Evolutionary conservation across 352 stramenopile species (phyloP).

Genomic region (Globisporangium paroecandrum): DNA sequence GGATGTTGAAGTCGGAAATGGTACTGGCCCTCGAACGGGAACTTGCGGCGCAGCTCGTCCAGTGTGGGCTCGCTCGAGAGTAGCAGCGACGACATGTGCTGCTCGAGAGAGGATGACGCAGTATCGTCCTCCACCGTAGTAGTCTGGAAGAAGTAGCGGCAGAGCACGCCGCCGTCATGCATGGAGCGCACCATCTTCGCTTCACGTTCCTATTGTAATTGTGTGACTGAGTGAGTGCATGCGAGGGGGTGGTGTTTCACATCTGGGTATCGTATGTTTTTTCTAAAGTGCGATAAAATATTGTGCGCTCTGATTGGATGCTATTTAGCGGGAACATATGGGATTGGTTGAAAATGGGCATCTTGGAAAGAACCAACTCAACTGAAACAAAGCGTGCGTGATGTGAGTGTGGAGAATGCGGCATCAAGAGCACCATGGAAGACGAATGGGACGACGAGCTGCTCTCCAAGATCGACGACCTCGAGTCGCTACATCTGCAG

Average conservation of each 20-base stretch:
- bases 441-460: constrained; percentile 86
- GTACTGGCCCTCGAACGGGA: constrained; percentile 71
- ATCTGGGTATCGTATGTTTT: not conserved
- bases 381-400: not conserved
- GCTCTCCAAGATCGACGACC: constrained; percentile 58
- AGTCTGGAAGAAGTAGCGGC: constrained; percentile 82
- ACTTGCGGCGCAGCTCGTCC: constrained; percentile 55
- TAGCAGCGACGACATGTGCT: constrained; percentile 56
- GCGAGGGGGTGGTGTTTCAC: constrained; percentile 7
- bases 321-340: not conserved
- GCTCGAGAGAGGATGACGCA: constrained; percentile 22
- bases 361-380: not conserved
- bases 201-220: constrained; percentile 1
- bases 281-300: not conserved
- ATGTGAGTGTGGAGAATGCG: not conserved
- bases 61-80: constrained; percentile 66
- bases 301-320: not conserved
- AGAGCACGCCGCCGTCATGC: constrained; percentile 45
- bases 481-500: constrained; percentile 48
- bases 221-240: not conserved
- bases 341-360: not conserved
- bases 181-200: constrained; percentile 7
- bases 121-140: constrained; percentile 55
- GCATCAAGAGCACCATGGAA: constrained; percentile 24
- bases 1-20: constrained; percentile 77